Conservation (phyloP, 164 flowering plant species). For the Dillenia suffruticosa region DNA sequence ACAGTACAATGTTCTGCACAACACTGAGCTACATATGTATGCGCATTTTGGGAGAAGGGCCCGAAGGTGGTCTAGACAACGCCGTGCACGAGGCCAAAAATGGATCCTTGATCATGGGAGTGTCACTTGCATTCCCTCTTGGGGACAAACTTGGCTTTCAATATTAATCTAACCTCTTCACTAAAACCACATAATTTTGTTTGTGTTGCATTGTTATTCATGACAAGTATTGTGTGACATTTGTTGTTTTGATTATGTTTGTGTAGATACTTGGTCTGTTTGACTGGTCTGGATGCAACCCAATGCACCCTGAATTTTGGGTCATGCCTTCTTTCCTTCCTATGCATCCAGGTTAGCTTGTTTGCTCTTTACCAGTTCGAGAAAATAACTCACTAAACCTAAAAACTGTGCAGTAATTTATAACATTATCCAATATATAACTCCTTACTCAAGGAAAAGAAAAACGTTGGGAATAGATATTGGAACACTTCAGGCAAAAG, state of each 20-base stretch:
- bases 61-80: conserved; percentile 8
- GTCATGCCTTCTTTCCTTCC: conserved; percentile 5
- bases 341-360: conserved; percentile 1
- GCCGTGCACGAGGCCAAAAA: conserved; percentile 4
- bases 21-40: conserved; percentile 11
- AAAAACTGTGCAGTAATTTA: not conserved
- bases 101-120: conserved; percentile 22
- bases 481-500: too few relatives aligned
- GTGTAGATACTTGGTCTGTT: conserved; percentile 4
- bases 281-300: conserved; percentile 9
- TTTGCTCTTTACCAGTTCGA: not conserved
- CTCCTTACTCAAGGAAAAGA: too few relatives aligned
- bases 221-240: not conserved
- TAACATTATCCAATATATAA: too few relatives aligned
- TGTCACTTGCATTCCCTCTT: conserved; percentile 17
- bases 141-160: conserved; percentile 25
- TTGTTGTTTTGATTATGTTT: not conserved
- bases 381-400: too few relatives aligned
- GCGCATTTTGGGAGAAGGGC: conserved; percentile 17
- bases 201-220: not conserved
- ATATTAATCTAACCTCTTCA: not conserved
- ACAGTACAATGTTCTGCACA: conserved; percentile 19
- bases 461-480: too few relatives aligned
- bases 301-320: conserved; percentile 10
- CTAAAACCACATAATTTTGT: too few relatives aligned